Base-by-base conservation (phyloP, 805 yeast genomes). In the Starmera dryadoides region DNA sequence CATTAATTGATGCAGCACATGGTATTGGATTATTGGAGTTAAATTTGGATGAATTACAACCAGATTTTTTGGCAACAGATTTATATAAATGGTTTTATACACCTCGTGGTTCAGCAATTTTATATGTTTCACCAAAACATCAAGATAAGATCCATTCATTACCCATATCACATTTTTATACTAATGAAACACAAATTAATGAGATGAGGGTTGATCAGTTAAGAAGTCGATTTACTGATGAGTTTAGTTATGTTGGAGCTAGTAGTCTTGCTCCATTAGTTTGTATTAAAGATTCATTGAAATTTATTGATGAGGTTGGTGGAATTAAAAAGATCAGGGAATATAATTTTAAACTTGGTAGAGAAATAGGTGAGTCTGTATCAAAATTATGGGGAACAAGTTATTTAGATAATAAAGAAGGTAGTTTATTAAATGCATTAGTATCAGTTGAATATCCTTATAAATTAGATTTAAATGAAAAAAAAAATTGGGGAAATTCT, bases 1-100 rank as follows among this genome's bases (percentile, higher is more conserved):
- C 85, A 4, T 56, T 79, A 33, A 69, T 83, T 20, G 91, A 83
- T 54, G 91, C 83, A 12, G 91, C 89, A 5, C 91, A 83, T 52
- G 72, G 77, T 1, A 64, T 76, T 28, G 91, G 91, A 0, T 58
- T 68, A 39, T 48, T 74, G 25, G 69, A 71, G 8, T 39, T 73
- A n/a, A 60, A 67, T 34, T 46, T 77, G 29, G 57, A 55, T 11
- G 50, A 50, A 11, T 45, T 72, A 19, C 45, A 65, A 35, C 85
- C 87, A 0, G 87, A 81, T 49, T 82, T 79, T 52, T 73, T 66
- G 51, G 65, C 71, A 18, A 58, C 81, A 16, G 83, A 82, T 49
- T 60, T 81, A 17, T 89, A 83, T 63, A 83, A 83, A 51, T 83
- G 89, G 89, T 60, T 67, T 30, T 75, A 52, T 45, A 67, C 69